Evolutionary conservation across 768 basidiomycete species (phyloP).

Genomic region (Mycena polygramma): DNA sequence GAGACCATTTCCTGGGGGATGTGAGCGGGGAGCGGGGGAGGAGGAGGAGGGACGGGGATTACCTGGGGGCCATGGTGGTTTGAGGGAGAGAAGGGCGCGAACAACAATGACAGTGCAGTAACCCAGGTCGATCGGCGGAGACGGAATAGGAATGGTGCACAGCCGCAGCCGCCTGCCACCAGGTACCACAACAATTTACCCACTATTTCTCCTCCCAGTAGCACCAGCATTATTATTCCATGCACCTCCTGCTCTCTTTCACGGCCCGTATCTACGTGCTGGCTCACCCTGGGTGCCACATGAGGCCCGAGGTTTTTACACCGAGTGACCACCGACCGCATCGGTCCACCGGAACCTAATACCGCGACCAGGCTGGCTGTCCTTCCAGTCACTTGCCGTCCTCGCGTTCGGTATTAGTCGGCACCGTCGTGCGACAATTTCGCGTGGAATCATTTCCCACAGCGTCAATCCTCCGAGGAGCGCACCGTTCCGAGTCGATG

Average conservation of each 20-base stretch:
- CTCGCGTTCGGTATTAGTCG: slow-evolving; percentile 2
- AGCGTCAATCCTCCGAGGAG: slow-evolving; percentile 8
- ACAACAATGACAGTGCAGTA: neutral
- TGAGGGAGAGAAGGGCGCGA: slow-evolving; percentile 30
- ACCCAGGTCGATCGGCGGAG: slow-evolving; percentile 6
- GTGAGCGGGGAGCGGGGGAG: slow-evolving; percentile 28
- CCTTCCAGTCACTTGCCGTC: neutral
- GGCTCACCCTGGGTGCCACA: neutral
- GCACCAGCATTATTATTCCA: neutral
- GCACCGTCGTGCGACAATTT: slow-evolving; percentile 13
- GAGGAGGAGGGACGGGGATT: slow-evolving; percentile 31
- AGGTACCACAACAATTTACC: neutral
- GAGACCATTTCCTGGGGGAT: slow-evolving; percentile 60
- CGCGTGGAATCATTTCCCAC: slow-evolving; percentile 11
- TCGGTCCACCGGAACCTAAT: neutral
- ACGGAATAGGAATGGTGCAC: neutral
- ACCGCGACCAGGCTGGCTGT: neutral
- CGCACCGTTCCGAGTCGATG: neutral
- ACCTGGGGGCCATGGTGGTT: slow-evolving; percentile 48
- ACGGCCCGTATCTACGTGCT: neutral
- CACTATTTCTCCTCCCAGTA: neutral
- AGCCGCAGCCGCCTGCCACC: neutral
- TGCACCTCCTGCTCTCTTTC: no score
- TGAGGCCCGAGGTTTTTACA: slow-evolving; percentile 6
- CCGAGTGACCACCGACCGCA: neutral